Base-by-base conservation (phyloP, 2,329 filamentous ascomycete genomes). In the Reticulascus tulasneorum region DNA sequence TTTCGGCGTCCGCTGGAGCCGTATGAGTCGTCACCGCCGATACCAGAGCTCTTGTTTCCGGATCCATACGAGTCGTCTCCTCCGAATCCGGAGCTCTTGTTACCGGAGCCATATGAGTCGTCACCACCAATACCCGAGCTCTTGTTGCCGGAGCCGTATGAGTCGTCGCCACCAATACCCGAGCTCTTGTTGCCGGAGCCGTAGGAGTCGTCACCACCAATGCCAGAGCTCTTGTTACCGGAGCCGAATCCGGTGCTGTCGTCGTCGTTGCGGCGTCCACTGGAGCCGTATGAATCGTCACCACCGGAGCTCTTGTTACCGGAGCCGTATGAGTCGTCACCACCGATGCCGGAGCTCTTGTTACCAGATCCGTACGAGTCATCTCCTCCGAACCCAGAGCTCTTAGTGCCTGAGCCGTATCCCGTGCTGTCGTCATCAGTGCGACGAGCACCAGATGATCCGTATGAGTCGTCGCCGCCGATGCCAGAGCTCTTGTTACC, bases 41-140 rank as follows among this genome's bases (percentile, higher is more conserved):
- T 23, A 13, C 27, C 13, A n/a, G n/a, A n/a, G 23, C 37, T 27
- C 9, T 29, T 27, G 26, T 37, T 35, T 16, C 43, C 44, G 6
- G 52, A 52, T 25, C 53, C 54, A 20, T 40, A 48, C 13, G 44
- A 47, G 24, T 49, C 40, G 24, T 43, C 16, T 17, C 40, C 25
- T 16, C 26, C 12, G 10, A 30, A 20, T 9, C 22, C 21, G 24
- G 42, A 41, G 30, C 44, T 32, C 20, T 49, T 52, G 15, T 19
- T 23, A 40, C 23, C 13, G 9, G 43, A 38, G 36, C 49, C 44
- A 42, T 35, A n/a, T n/a, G n/a, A n/a, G n/a, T n/a, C n/a, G n/a
- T n/a, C n/a, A n/a, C n/a, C n/a, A n/a, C n/a, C n/a, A 18, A 16
- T 3, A 33, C 29, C 19, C 17, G 10, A 26, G n/a, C 11, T 45